Evolutionary conservation across 148 eudicot species (phyloP), one percentile per base, ranked within the genome.

Genomic region (Nyssa sinensis): DNA sequence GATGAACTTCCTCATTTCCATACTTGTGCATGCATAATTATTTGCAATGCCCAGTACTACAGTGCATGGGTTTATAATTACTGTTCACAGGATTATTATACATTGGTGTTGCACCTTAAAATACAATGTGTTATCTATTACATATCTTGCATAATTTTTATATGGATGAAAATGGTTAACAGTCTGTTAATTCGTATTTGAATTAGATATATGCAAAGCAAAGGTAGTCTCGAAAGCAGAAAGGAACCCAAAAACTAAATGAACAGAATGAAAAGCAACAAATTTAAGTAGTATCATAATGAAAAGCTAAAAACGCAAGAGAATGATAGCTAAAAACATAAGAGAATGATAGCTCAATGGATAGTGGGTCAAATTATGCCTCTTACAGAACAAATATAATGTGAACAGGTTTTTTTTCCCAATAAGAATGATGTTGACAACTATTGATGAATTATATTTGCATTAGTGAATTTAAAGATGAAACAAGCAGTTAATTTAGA

Each of bases 221-320:
- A 19, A 1, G 58, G 33, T 67, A 67, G n/a, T 16, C 31, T 71
- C 9, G 35, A 41, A 58, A 70, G 69, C 69, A 66, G 34, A 70
- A 32, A 39, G 44, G 60, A 39, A 29, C 1, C 21, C 51, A 64
- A 6, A 62, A 63, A 35, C 27, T 27, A 28, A 11, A n/a, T n/a
- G 58, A 32, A 49, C 14, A 41, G 64, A 49, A 76, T 29, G 67
- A 55, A 33, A 51, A 30, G n/a, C n/a, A n/a, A n/a, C n/a, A n/a
- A n/a, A n/a, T n/a, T n/a, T n/a, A n/a, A n/a, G n/a, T n/a, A n/a
- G n/a, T n/a, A n/a, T n/a, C n/a, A n/a, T n/a, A n/a, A n/a, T n/a
- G n/a, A n/a, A n/a, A n/a, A n/a, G n/a, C n/a, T n/a, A n/a, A n/a
- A n/a, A n/a, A n/a, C n/a, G n/a, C n/a, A n/a, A n/a, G n/a, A n/a